Evolutionary conservation across 148 eudicot genomes (phyloP).

Genomic region (Rhododendron vialii): DNA sequence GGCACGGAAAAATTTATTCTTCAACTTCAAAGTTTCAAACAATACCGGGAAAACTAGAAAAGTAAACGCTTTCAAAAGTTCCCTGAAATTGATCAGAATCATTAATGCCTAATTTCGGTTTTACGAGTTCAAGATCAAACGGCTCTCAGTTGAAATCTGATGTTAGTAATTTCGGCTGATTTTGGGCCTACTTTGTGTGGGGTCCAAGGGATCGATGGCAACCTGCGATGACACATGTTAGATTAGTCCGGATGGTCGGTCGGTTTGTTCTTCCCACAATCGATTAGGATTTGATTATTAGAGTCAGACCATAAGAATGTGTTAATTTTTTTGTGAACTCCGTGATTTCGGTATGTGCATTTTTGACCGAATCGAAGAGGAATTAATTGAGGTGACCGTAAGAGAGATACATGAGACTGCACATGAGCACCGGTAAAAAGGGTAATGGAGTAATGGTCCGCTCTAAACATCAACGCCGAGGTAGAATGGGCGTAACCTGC

Average conservation of each 20-base stretch:
- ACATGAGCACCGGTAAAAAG: neutral
- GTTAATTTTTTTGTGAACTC: too few species aligned
- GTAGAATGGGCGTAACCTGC: constrained; percentile 1
- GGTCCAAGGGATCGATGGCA: neutral
- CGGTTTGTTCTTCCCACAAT: too few species aligned
- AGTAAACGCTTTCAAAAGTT: neutral
- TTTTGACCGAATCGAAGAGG: too few species aligned
- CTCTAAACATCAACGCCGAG: neutral
- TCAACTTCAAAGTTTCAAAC: neutral
- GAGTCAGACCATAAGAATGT: too few species aligned
- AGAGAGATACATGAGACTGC: too few species aligned
- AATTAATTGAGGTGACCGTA: too few species aligned
- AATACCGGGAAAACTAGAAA: neutral
- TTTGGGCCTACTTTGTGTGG: constrained; percentile 1
- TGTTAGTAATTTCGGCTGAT: neutral
- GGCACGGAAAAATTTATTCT: too few species aligned
- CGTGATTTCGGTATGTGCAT: too few species aligned
- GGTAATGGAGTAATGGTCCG: neutral
- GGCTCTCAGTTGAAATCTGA: neutral
- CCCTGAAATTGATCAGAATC: neutral
- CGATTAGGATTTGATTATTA: too few species aligned
- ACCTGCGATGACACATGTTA: neutral
- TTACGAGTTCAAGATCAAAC: neutral
- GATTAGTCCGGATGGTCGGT: too few species aligned
- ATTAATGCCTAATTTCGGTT: neutral